phyloP scores from a whole-genome alignment of 2,329 filamentous ascomycete species.

The Colletotrichum gloeosporioides region DNA sequence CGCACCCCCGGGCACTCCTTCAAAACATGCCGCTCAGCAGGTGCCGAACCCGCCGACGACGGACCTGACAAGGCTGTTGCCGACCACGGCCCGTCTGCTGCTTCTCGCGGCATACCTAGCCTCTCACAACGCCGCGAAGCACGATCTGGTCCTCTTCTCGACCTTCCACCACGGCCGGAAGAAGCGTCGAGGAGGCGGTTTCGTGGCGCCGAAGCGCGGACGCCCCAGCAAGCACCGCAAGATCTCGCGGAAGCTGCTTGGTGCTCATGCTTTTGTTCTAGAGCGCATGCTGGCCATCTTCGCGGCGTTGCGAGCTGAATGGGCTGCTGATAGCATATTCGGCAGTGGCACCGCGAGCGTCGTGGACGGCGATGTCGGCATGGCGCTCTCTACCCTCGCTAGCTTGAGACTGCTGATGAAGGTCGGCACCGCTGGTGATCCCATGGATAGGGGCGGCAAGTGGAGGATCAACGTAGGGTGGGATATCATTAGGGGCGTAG shows the following conservation, averaged over 20 bases:
- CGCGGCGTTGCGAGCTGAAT: constrained; percentile 66
- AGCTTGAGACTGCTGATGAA: constrained; percentile 73
- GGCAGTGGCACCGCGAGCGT: constrained; percentile 39
- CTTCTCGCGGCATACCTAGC: constrained; percentile 81
- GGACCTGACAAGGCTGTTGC: constrained; percentile 64
- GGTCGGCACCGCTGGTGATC: constrained; percentile 66
- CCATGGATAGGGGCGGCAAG: constrained; percentile 71
- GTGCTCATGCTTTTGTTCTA: constrained; percentile 77
- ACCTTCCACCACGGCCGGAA: constrained; percentile 65
- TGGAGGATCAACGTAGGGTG: constrained; percentile 82
- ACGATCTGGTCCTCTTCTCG: constrained; percentile 78
- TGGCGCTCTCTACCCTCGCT: constrained; percentile 74
- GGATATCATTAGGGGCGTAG: constrained; percentile 76
- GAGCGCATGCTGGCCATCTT: constrained; percentile 83
- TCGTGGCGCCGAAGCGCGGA: constrained; percentile 33
- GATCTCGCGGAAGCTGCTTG: constrained; percentile 78
- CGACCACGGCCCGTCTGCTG: constrained; percentile 75
- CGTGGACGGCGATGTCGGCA: constrained; percentile 62
- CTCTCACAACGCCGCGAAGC: constrained; percentile 78
- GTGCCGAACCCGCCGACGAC: not conserved
- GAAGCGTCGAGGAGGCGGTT: constrained; percentile 54
- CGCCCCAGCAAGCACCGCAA: constrained; percentile 65
- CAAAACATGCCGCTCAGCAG: constrained; percentile 5
- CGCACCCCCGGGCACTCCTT: not conserved
- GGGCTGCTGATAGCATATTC: constrained; percentile 44